phyloP scores from a whole-genome alignment of 2,329 filamentous ascomycete genomes.

The Fusarium kyushuense region DNA sequence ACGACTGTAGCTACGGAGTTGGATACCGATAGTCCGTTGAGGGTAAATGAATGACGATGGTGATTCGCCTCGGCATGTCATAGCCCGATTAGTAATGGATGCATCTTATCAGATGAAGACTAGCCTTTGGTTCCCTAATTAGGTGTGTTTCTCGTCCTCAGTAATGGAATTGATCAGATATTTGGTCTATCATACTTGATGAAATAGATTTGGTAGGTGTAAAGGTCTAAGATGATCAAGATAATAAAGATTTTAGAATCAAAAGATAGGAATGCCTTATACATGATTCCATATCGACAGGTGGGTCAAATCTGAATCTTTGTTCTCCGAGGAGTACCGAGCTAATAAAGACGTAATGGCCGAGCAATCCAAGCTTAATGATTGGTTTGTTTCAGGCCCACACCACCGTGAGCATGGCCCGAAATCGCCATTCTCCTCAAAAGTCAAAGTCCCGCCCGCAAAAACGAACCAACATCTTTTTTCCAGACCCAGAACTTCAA shows the following conservation, averaged over 20 bases:
- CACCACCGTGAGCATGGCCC: conserved; percentile 43
- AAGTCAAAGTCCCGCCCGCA: conserved; percentile 48
- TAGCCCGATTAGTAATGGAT: conserved; percentile 28
- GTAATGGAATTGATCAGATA: no score
- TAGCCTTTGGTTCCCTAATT: conserved; percentile 11
- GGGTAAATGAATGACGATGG: conserved; percentile 24
- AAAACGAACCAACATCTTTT: conserved; percentile 42
- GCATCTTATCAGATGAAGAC: conserved; percentile 44
- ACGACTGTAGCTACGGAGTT: conserved; percentile 21
- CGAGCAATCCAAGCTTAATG: conserved; percentile 47
- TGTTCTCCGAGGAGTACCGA: conserved; percentile 50
- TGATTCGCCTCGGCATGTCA: conserved; percentile 35
- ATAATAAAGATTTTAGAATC: no score
- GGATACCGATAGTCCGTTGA: conserved; percentile 20
- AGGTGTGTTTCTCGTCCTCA: no score
- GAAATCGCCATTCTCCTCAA: conserved; percentile 50
- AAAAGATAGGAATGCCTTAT: not conserved
- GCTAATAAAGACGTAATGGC: conserved; percentile 50
- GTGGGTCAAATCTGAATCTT: conserved; percentile 28
- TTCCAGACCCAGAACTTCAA: conserved; percentile 40
- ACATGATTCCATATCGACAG: not conserved
- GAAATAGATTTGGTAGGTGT: no score
- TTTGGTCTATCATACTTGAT: no score
- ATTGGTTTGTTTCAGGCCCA: conserved; percentile 36
- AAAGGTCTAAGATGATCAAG: no score